Percentiles rank a stretch among this genome's conserved stretches.
Conservation (phyloP, 2,329 filamentous ascomycete species). For the Penicillium freii region DNA sequence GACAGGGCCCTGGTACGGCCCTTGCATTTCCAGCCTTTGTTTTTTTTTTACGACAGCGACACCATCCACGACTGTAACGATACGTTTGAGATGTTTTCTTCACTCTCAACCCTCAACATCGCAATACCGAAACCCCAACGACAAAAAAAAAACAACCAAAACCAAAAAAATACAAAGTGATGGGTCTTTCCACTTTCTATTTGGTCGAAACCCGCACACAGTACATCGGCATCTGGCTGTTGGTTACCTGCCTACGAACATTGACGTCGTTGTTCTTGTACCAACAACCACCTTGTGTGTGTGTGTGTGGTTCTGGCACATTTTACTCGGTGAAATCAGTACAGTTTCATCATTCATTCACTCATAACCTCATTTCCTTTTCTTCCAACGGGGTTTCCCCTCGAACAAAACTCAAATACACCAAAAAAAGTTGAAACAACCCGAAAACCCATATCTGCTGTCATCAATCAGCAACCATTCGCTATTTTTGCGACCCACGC, state of each 20-base stretch:
- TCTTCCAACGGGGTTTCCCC: background rate
- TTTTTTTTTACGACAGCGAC: slow-evolving; percentile 35
- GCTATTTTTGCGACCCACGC: slow-evolving; percentile 14
- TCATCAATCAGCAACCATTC: slow-evolving; percentile 1
- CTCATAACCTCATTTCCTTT: slow-evolving; percentile 16
- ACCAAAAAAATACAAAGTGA: slow-evolving; percentile 18
- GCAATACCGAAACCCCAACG: slow-evolving; percentile 12
- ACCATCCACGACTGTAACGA: slow-evolving; percentile 35
- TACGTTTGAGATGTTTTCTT: slow-evolving; percentile 21
- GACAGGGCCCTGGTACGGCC: slow-evolving; percentile 6
- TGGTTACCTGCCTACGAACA: background rate
- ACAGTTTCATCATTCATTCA: slow-evolving; percentile 10
- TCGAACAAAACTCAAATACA: background rate
- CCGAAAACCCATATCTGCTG: slow-evolving; percentile 1
- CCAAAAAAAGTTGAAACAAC: background rate
- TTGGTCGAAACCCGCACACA: slow-evolving; percentile 2
- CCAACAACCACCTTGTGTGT: background rate
- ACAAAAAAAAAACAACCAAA: slow-evolving; percentile 13
- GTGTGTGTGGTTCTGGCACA: slow-evolving; percentile 3
- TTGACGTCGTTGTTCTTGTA: background rate
- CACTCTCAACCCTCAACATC: slow-evolving; percentile 12
- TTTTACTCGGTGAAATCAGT: slow-evolving; percentile 5
- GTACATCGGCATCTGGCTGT: background rate
- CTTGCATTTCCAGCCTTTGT: slow-evolving; percentile 17
- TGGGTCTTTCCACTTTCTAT: slow-evolving; percentile 17